Evolutionary conservation across 78 protist species (phyloP).

Genomic region (Dictyostelium firmibasis): DNA sequence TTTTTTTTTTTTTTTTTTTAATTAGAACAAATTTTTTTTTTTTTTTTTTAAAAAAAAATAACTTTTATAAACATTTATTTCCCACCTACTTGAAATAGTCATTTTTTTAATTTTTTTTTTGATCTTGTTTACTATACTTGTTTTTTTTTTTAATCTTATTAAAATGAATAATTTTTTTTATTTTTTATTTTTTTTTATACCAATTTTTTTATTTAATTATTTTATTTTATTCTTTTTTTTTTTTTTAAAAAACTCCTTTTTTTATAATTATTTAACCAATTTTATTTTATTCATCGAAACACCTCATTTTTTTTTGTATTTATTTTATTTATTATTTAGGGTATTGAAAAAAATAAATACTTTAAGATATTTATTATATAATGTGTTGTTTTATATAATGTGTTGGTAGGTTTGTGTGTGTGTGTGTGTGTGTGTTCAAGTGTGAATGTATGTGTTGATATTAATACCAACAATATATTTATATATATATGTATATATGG

Average conservation of each 20-base stretch:
- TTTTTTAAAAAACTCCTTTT: no score
- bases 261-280: background rate
- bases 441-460: background rate
- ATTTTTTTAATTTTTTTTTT: background rate
- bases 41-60: no score
- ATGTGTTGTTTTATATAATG: background rate
- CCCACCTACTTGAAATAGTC: background rate
- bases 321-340: background rate
- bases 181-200: no score
- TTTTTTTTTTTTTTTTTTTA: no score
- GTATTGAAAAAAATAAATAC: background rate
- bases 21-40: no score
- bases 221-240: no score
- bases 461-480: background rate
- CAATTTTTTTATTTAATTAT: no score
- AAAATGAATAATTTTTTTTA: no score
- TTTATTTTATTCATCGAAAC: background rate
- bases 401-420: background rate
- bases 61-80: no score
- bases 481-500: background rate
- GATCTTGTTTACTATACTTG: no score
- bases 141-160: no score
- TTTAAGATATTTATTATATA: background rate
- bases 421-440: background rate
- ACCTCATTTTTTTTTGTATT: background rate